Base-by-base conservation (phyloP, 192 early-diverging fungal genomes). In the Backusella tarrabulga region DNA sequence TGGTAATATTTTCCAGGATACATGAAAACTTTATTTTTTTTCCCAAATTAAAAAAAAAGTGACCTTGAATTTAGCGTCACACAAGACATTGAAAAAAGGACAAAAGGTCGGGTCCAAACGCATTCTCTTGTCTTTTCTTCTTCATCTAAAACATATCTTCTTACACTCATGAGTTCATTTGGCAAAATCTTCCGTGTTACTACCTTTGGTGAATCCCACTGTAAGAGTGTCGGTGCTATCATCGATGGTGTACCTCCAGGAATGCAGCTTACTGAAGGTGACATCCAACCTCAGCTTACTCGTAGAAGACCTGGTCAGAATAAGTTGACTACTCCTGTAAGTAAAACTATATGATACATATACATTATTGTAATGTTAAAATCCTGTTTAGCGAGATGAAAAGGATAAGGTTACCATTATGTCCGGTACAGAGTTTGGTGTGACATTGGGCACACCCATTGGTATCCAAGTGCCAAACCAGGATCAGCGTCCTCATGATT, bases 161-260 rank as follows among this genome's bases (percentile, higher is more conserved):
- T 34, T 35, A 35, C 63, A 68, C 14, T 68, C 15, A 95, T 95
- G 95, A 92, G 91, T 73, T 90, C 91, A 6, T 97, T 97, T 86
- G 95, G 95, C 69, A 92, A 82, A 35, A 82, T 89, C 66, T 97
- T 90, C 85, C 89, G 94, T 68, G 93, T 97, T 34, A 96, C 95
- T 0, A 99, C 97, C 42, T 98, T 92, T 85, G 97, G 97, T 73
- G 97, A 99, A 86, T 97, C 96, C 42, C 97, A 99, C 88, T 98
- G 97, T 88, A 98, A 97, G 78, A 95, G 91, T 15, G 97, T 99
- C 4, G 97, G 97, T 60, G 96, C 96, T 72, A 96, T 99, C 74
- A 87, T 99, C 72, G 97, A 99, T 79, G 96, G 96, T 63, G 92
- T 91, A 74, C 97, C 97, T 23, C 97, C 97, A 1, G 97, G 97